A percentile compares a stretch with the other conserved stretches of the same genome.
Evolutionary conservation across 1,139 yeast genomes (phyloP).

Genomic region (Yamadazyma atmosphaerica): DNA sequence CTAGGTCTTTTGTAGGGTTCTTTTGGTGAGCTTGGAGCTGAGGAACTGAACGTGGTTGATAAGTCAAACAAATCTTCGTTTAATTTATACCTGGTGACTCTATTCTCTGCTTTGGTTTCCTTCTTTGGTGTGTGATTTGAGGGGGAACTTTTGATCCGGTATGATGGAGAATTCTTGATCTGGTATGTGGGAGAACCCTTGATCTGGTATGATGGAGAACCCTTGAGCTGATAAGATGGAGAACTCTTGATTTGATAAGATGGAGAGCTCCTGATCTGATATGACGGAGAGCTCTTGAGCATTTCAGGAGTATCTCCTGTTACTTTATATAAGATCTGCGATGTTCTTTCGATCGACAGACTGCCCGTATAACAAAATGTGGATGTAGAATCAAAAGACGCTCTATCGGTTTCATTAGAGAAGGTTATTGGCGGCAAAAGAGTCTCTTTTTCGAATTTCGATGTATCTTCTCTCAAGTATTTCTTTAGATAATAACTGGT

Average conservation of each 20-base stretch:
- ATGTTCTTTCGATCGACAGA: neutral
- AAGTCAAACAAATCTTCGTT: too few species aligned
- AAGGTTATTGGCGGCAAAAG: conserved; percentile 1
- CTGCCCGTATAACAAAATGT: neutral
- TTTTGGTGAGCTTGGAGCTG: too few species aligned
- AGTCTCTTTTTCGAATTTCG: neutral
- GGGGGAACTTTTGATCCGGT: too few species aligned
- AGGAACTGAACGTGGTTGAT: too few species aligned
- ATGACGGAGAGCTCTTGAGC: conserved; percentile 14
- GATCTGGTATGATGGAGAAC: too few species aligned
- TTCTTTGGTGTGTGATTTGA: too few species aligned
- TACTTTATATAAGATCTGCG: neutral
- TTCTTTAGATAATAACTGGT: neutral
- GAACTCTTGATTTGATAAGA: neutral
- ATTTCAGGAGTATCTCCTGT: conserved; percentile 8
- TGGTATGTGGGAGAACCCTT: too few species aligned
- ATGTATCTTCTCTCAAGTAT: neutral
- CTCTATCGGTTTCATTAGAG: neutral
- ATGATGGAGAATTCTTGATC: too few species aligned
- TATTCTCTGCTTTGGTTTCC: too few species aligned
- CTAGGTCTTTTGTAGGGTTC: too few species aligned
- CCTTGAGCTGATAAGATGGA: too few species aligned
- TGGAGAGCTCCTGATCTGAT: neutral
- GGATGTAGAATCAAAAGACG: neutral
- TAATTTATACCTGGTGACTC: too few species aligned